Evolutionary conservation across 2,329 filamentous ascomycete species (phyloP).

Genomic region (Periglandula ipomoeae): DNA sequence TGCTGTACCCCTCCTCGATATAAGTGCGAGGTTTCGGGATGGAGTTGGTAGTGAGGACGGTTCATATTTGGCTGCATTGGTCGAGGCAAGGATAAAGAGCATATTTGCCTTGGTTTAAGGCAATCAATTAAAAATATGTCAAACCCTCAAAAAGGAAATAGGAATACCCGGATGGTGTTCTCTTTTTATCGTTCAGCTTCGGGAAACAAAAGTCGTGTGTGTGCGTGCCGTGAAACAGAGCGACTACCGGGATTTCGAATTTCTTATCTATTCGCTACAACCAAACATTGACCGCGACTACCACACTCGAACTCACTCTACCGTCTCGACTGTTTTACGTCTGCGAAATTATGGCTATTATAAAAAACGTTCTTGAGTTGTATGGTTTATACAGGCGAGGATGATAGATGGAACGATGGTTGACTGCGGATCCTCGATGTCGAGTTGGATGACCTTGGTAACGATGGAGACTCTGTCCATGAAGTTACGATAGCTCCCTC

Average conservation of each 20-base stretch:
- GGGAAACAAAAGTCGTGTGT: neutral
- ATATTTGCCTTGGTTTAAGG: slow-evolving; percentile 42
- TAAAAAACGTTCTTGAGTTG: too few species aligned
- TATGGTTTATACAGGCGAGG: neutral
- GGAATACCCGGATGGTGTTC: neutral
- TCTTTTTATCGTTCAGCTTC: neutral
- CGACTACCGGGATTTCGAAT: neutral
- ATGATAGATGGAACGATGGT: neutral
- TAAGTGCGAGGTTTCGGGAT: slow-evolving; percentile 51
- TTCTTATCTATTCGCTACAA: neutral
- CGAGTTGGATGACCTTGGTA: neutral
- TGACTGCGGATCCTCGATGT: neutral
- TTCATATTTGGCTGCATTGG: slow-evolving; percentile 52
- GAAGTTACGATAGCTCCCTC: neutral
- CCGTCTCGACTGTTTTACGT: neutral
- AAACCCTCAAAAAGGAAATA: slow-evolving; percentile 22
- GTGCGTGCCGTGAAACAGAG: slow-evolving; percentile 4
- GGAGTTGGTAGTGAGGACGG: slow-evolving; percentile 55
- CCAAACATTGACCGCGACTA: neutral
- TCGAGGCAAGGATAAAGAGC: slow-evolving; percentile 47
- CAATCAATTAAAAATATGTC: slow-evolving; percentile 44
- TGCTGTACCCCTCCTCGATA: slow-evolving; percentile 98
- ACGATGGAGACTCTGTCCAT: neutral
- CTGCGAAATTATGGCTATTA: neutral
- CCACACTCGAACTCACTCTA: neutral